Percentiles rank a stretch among this genome's conserved stretches.
Conservation (phyloP, 2,329 filamentous ascomycete genomes). For the Lasiodiplodia sp. region DNA sequence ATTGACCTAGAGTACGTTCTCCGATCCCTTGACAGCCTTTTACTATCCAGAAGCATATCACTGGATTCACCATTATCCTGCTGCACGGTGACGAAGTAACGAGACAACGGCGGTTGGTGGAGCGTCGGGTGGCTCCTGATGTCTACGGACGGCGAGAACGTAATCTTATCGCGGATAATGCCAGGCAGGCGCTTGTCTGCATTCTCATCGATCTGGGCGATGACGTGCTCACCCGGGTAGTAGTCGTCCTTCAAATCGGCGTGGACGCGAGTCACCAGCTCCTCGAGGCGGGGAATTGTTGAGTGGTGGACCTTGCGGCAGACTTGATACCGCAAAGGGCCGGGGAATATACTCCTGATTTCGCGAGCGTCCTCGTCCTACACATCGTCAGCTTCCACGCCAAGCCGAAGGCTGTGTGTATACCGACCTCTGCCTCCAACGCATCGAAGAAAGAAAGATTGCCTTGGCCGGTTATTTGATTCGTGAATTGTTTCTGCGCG, state of each 20-base stretch:
- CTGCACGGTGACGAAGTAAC: slow-evolving; percentile 42
- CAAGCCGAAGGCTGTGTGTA: not conserved
- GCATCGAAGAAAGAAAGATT: slow-evolving; percentile 92
- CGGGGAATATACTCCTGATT: slow-evolving; percentile 90
- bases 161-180: slow-evolving; percentile 42
- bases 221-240: slow-evolving; percentile 86
- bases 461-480: slow-evolving; percentile 93
- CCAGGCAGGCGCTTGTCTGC: slow-evolving; percentile 22
- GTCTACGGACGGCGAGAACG: slow-evolving; percentile 68
- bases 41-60: slow-evolving; percentile 57
- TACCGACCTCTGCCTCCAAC: slow-evolving; percentile 80
- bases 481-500: slow-evolving; percentile 82
- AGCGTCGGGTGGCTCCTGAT: slow-evolving; percentile 70
- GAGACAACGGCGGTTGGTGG: slow-evolving; percentile 71
- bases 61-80: slow-evolving; percentile 18
- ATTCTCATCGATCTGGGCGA: slow-evolving; percentile 59
- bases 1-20: slow-evolving; percentile 96
- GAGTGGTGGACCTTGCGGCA: slow-evolving; percentile 91
- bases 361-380: slow-evolving; percentile 75
- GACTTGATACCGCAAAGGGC: slow-evolving; percentile 88
- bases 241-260: slow-evolving; percentile 84
- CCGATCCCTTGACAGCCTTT: slow-evolving; percentile 82
- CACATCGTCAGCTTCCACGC: slow-evolving; percentile 33
- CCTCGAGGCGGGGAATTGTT: slow-evolving; percentile 87
- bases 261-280: slow-evolving; percentile 52